Evolutionary conservation across 2,329 filamentous ascomycete genomes (phyloP), one percentile per base, ranked within the genome.

Genomic region (Coniochaeta sp.): DNA sequence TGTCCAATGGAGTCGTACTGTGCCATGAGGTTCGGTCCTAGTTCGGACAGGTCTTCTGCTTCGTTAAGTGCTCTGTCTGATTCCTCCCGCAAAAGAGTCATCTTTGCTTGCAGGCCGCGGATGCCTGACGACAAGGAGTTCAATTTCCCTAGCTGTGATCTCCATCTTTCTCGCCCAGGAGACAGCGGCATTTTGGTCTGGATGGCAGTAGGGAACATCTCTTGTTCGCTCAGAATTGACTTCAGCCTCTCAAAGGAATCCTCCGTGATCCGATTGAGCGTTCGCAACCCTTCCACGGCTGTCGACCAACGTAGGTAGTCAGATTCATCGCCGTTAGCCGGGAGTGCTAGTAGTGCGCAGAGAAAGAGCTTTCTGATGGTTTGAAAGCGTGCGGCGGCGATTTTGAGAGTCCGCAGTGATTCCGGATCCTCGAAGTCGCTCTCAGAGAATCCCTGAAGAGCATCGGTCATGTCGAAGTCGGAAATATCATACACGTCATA

Each of bases 1-100:
- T 87, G 81, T 2, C 95, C 95, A 64, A 99, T 96, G 5, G 92
- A 93, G 60, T 99, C 95, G 73, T 98, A 99, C 69, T 98, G 95
- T 24, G 87, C 77, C 81, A 96, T 88, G 43, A 98, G 81, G 63
- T 86, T 87, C 0, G 88, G 83, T 0, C 90, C 91, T 17, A 96
- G 82, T 65, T 96, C 90, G 4, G 86, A 85, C 19, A 90, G 85
- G 66, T 88, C 85, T 61, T 81, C 80, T 40, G 89, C 86, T 66
- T 89, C 86, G 68, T 96, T 90, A 31, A 96, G 75, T 50, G 86
- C 86, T 62, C 85, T 85, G 69, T 90, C 91, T 0, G 92, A 96
- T 72, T 97, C 92, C 72, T 99, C 95, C 57, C 91, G 87, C 59
- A 98, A 77, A 8, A 99, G 81, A 62, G 96, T 92, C 77, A 99